Evolutionary conservation across 1,139 yeast species (phyloP), one percentile per base, ranked within the genome.

Genomic region (Pichia sp.): DNA sequence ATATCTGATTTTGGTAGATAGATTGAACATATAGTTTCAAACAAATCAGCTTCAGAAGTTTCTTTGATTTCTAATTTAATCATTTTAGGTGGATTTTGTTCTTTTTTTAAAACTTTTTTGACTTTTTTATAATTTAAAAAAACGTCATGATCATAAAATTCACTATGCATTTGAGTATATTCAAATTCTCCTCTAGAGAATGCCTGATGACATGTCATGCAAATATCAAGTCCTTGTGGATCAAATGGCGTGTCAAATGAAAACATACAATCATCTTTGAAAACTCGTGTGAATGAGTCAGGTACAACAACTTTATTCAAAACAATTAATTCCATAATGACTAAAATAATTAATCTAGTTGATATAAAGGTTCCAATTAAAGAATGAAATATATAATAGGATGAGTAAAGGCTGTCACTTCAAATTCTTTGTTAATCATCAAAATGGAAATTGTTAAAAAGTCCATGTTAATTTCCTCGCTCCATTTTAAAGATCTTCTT

Each of bases 191-290:
- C 67, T 33, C 61, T 46, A 48, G 92, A 80, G 48, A 82, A 84
- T 1, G 89, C 80, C 47, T 76, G 76, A 62, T 74, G 85, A 51
- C 94, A 80, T 9, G 67, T 60, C 50, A 88, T 70, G 56, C 95
- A 88, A 29, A 87, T 80, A 61, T 85, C 94, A 27, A 88, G 62
- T 0, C 96, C 95, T 9, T 66, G 56, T 0, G 65, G 65, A 45
- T 82, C 80, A 51, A 80, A 83, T 28, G 89, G 78, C 0, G 86
- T 82, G 54, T 82, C 90, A 61, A 86, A 88, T 45, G 85, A 81
- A 68, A 75, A 86, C 73, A 83, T 82, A 59, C 96, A 87, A 54
- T 87, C 95, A 65, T 87, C 96, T 61, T 86, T 87, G 65, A 78
- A 83, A 26, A 88, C 78, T 7, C 68, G 63, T 3, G 61, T 46